phyloP scores from a whole-genome alignment of 768 basidiomycete genomes.

The Mycena galericulata region DNA sequence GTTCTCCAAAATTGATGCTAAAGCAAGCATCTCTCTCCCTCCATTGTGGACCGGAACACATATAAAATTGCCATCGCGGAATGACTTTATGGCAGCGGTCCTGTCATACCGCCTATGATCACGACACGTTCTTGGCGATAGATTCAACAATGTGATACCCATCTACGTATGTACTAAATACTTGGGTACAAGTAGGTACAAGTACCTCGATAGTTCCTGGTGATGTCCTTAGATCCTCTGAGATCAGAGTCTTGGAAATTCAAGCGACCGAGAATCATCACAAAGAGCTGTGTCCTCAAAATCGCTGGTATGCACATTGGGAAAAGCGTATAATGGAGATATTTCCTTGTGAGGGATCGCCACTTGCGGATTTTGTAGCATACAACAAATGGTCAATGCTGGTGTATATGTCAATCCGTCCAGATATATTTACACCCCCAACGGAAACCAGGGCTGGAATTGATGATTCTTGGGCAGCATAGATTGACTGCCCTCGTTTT shows the following conservation, averaged over 20 bases:
- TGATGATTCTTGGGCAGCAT: too few relatives aligned
- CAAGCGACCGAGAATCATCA: neutral
- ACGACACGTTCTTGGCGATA: constrained; percentile 14
- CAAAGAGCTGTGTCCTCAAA: too few relatives aligned
- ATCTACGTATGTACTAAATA: too few relatives aligned
- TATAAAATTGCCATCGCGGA: neutral
- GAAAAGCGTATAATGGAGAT: neutral
- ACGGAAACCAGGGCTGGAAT: constrained; percentile 7
- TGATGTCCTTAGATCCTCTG: neutral
- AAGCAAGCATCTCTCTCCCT: too few relatives aligned
- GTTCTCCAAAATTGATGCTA: too few relatives aligned
- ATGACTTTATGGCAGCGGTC: constrained; percentile 9
- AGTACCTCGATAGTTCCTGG: constrained; percentile 12
- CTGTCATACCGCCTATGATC: constrained; percentile 6
- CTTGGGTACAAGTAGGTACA: too few relatives aligned
- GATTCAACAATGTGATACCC: too few relatives aligned
- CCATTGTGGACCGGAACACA: too few relatives aligned
- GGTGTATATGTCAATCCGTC: constrained; percentile 1
- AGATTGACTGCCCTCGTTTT: constrained; percentile 8
- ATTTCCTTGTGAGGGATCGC: neutral
- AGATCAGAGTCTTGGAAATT: neutral
- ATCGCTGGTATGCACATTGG: neutral
- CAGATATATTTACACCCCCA: neutral
- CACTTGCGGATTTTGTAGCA: neutral
- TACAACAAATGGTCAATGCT: constrained; percentile 7